Conservation (phyloP, 805 yeast species). For the Huiozyma naganishii region DNA sequence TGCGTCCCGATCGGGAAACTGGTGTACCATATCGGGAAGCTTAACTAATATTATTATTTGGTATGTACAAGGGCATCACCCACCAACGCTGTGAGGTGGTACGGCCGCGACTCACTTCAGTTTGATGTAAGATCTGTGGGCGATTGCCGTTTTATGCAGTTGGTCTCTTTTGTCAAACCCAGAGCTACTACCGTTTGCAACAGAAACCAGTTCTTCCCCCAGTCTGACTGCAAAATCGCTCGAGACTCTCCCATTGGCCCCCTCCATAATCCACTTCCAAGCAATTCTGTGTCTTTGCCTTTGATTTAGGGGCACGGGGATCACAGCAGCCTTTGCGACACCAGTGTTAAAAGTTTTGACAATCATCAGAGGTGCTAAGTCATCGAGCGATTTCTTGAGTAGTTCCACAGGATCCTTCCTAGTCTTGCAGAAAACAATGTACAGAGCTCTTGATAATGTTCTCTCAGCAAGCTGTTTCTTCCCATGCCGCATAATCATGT, state of each 20-base stretch:
- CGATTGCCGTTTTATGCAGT: slow-evolving; percentile 78
- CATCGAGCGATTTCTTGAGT: slow-evolving; percentile 64
- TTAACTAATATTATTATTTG: too few species aligned
- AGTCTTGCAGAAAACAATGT: slow-evolving; percentile 46
- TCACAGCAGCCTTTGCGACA: slow-evolving; percentile 68
- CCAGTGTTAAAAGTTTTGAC: slow-evolving; percentile 72
- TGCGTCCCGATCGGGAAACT: too few species aligned
- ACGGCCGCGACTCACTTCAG: slow-evolving; percentile 8
- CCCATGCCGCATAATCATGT: slow-evolving; percentile 88
- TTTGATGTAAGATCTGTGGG: slow-evolving; percentile 73
- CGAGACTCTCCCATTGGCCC: slow-evolving; percentile 67
- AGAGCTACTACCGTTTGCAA: slow-evolving; percentile 65
- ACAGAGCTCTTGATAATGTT: slow-evolving; percentile 64
- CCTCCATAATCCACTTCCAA: slow-evolving; percentile 82
- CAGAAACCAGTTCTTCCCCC: slow-evolving; percentile 78
- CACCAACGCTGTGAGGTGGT: too few species aligned
- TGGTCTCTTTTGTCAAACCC: slow-evolving; percentile 76
- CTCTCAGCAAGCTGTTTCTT: slow-evolving; percentile 72
- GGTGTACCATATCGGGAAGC: too few species aligned
- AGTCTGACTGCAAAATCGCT: slow-evolving; percentile 78
- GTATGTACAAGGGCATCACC: too few species aligned
- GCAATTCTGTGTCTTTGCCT: slow-evolving; percentile 83
- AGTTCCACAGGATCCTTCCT: slow-evolving; percentile 73
- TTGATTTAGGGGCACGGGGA: slow-evolving; percentile 73
- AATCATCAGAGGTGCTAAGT: slow-evolving; percentile 74